A percentile compares a stretch with the other conserved stretches of the same genome.
Conservation (phyloP, 352 stramenopile genomes). For the Phytophthora europaea region DNA sequence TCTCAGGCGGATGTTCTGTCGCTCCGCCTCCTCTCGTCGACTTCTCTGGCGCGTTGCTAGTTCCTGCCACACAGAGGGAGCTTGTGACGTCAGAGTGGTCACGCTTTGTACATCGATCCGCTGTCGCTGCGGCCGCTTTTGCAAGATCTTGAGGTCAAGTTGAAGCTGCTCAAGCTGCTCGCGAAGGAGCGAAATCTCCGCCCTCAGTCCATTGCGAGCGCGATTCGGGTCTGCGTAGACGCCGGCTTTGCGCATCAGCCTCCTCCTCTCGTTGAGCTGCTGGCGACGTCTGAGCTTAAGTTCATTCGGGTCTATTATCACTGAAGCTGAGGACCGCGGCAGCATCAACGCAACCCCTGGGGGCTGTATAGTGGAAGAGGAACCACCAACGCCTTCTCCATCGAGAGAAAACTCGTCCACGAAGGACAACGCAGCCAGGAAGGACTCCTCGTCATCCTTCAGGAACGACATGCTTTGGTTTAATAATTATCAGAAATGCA, state of each 20-base stretch:
- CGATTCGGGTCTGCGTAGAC: not conserved
- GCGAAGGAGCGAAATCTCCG: not conserved
- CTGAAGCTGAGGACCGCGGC: not conserved
- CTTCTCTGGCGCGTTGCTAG: not conserved
- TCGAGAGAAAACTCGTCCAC: slow-evolving; percentile 13
- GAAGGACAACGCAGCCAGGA: slow-evolving; percentile 8
- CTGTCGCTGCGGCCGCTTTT: not conserved
- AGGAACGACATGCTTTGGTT: slow-evolving; percentile 1
- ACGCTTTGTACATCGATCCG: not conserved
- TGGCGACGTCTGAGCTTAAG: not conserved
- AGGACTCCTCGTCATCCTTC: slow-evolving; percentile 1
- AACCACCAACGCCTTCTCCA: not conserved
- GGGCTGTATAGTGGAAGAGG: not conserved
- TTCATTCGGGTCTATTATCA: not conserved
- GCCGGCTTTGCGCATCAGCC: not conserved
- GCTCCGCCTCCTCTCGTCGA: not conserved
- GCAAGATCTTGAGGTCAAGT: not conserved
- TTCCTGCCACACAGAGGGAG: not conserved
- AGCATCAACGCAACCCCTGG: not conserved
- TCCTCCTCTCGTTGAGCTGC: not conserved
- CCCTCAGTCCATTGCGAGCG: not conserved
- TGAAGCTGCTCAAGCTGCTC: not conserved
- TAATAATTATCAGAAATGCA: not conserved
- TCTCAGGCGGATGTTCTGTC: not conserved
- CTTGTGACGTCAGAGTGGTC: not conserved